A percentile compares a stretch with the other conserved stretches of the same genome.
Evolutionary conservation across 2,329 filamentous ascomycete species (phyloP).

Genomic region (Phaeomoniella chlamydospora): DNA sequence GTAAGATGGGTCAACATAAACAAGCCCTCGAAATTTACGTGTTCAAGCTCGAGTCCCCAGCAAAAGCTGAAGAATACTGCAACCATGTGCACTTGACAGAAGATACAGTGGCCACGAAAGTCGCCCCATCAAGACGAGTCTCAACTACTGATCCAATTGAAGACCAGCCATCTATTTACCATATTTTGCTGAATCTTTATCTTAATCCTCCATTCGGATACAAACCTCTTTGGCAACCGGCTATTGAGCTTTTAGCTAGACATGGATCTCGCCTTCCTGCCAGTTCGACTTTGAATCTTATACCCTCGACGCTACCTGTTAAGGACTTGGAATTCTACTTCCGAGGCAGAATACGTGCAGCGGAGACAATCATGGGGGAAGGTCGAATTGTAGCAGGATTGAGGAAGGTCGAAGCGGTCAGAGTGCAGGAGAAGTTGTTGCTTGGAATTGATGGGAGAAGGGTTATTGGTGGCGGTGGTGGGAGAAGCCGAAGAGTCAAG

Average conservation of each 20-base stretch:
- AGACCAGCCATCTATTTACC: conserved; percentile 66
- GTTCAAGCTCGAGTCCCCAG: conserved; percentile 76
- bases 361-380: conserved; percentile 70
- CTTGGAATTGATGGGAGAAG: conserved; percentile 48
- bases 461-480: conserved; percentile 32
- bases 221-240: conserved; percentile 58
- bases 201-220: conserved; percentile 65
- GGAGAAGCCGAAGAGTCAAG: conserved; percentile 55
- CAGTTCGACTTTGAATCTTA: conserved; percentile 68
- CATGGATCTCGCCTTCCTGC: conserved; percentile 88
- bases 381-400: conserved; percentile 63
- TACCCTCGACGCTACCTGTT: conserved; percentile 68
- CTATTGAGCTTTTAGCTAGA: conserved; percentile 73
- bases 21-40: conserved; percentile 96
- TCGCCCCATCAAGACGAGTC: conserved; percentile 19
- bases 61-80: conserved; percentile 91
- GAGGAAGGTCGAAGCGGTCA: conserved; percentile 64
- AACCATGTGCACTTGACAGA: conserved; percentile 63
- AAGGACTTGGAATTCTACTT: conserved; percentile 80
- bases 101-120: conserved; percentile 24
- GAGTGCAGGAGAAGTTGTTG: conserved; percentile 56
- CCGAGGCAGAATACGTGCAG: conserved; percentile 72
- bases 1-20: conserved; percentile 89
- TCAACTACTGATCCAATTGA: conserved; percentile 36
- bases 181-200: conserved; percentile 79